phyloP scores from a whole-genome alignment of 805 yeast species.

The Wickerhamomyces mucosus region DNA sequence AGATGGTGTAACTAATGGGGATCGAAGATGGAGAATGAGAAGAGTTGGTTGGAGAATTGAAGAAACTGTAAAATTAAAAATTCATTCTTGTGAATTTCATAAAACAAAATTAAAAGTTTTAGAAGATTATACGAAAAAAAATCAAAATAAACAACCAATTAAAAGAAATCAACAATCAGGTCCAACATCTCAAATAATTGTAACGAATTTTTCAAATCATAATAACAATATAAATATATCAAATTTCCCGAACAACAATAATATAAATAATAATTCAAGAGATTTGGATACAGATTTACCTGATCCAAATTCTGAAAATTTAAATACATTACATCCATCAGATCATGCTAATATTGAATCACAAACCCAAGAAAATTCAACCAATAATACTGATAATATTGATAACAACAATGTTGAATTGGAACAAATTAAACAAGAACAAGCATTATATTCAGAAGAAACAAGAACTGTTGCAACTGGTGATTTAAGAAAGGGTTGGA shows the following conservation, averaged over 20 bases:
- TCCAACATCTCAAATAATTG: slow-evolving; percentile 27
- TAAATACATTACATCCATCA: slow-evolving; percentile 19
- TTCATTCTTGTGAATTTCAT: slow-evolving; percentile 51
- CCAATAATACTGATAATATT: background rate
- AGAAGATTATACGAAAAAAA: slow-evolving; percentile 32
- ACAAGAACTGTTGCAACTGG: slow-evolving; percentile 66
- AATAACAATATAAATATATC: slow-evolving; percentile 9
- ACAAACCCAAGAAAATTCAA: slow-evolving; percentile 14
- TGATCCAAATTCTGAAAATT: no score
- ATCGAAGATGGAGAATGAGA: slow-evolving; percentile 83
- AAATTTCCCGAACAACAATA: slow-evolving; percentile 8
- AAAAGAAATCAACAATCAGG: slow-evolving; percentile 31
- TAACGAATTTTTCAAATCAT: slow-evolving; percentile 20
- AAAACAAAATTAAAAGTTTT: slow-evolving; percentile 34
- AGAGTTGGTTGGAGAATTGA: slow-evolving; percentile 84
- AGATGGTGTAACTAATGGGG: slow-evolving; percentile 55
- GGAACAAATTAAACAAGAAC: slow-evolving; percentile 22
- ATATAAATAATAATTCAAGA: slow-evolving; percentile 1
- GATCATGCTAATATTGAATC: slow-evolving; percentile 25
- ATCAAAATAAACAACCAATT: slow-evolving; percentile 15
- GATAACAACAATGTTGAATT: slow-evolving; percentile 13
- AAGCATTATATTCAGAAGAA: slow-evolving; percentile 59
- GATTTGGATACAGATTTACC: slow-evolving; percentile 1
- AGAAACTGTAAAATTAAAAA: slow-evolving; percentile 60
- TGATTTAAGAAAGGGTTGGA: slow-evolving; percentile 89